Base-by-base conservation (phyloP, 1,284 basidiomycete species). In the Tylopilus sp. region DNA sequence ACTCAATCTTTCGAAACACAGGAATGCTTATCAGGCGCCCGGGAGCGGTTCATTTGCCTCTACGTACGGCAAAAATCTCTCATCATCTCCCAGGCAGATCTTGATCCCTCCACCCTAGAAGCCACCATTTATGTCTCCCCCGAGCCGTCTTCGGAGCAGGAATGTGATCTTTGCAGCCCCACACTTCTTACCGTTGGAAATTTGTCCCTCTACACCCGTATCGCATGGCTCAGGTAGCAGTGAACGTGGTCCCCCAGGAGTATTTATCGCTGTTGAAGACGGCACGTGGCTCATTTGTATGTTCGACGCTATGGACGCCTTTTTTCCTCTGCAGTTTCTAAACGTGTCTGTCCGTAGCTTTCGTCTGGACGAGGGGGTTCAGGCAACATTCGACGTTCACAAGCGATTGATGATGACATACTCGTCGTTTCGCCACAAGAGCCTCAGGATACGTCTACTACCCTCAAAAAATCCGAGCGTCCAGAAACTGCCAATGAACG, bases 351-450 rank as follows among this genome's bases (percentile, higher is more conserved):
- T 35, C 19, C 11, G 4, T 47, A 84, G 78, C 68, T 73, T 55
- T 84, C 83, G 5, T 82, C 81, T 9, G 86, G 86, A 8, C 74
- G 86, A 52, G 86, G 87, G 1, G 87, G 86, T 17, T 66, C 77
- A 6, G 86, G 87, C 24, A 88, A 88, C 69, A 82, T 87, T 48
- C 78, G 78, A 53, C 73, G 70, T 13, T 54, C 75, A 14, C 76
- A 75, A 43, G 42, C 29, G 65, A 70, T 14, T 65, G 60, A 11
- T 31, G 61, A 63, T 31, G 76, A 74, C 2, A 68, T 77, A 49
- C 73, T 76, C 53, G 74, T 73, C 48, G 76, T 75, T 2, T 61
- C 64, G 20, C 72, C 75, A 13, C 74, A 80, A 47, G 83, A 82
- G 0, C 73, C 82, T 43, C 84, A 85, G 61, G 71, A 73, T 0